phyloP scores from a whole-genome alignment of 371 early-diverging fungal genomes.

The Nosema muscidifuracis region DNA sequence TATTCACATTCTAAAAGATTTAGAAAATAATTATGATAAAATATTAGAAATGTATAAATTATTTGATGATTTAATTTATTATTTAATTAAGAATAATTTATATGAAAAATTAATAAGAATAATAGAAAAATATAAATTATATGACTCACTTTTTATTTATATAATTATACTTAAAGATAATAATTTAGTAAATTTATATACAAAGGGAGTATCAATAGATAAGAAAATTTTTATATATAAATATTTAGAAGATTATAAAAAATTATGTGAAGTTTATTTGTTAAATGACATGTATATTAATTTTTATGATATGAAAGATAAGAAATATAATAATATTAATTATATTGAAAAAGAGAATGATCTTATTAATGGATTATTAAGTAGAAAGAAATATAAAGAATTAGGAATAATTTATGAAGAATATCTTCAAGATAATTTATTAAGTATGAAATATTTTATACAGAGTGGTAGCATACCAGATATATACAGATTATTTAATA shows the following conservation, averaged over 20 bases:
- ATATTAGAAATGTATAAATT: constrained; percentile 6
- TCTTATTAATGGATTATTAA: not conserved
- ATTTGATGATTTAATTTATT: constrained; percentile 2
- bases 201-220: not conserved
- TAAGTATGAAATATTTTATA: constrained; percentile 16
- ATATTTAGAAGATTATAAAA: not conserved
- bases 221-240: constrained; percentile 5
- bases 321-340: not conserved
- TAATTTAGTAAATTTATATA: constrained; percentile 2
- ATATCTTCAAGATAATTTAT: constrained; percentile 3
- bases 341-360: not conserved
- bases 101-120: not conserved
- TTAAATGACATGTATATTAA: constrained; percentile 2
- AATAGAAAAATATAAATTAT: not conserved
- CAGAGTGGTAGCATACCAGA: not conserved
- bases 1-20: not conserved
- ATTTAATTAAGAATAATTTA: not conserved
- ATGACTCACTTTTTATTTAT: not conserved
- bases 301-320: not conserved
- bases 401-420: constrained; percentile 12
- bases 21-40: not conserved
- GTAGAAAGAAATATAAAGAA: not conserved
- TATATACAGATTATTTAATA: not conserved
- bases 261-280: not conserved
- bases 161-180: not conserved